phyloP scores from a whole-genome alignment of 345 rosid species.

The Cochlearia excelsa region DNA sequence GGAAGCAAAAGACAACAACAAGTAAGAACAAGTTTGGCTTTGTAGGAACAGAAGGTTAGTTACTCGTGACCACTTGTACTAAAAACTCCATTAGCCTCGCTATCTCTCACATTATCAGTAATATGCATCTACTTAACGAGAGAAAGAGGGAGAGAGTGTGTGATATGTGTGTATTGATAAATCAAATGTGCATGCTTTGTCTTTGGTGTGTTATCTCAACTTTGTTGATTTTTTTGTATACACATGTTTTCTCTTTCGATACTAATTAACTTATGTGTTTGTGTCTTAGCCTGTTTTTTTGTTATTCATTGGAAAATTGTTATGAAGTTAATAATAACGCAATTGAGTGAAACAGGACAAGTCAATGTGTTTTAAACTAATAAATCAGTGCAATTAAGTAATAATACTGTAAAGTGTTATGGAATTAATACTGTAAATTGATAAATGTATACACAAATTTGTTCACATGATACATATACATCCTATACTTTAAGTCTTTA shows the following conservation, averaged over 20 bases:
- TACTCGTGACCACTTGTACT: slow-evolving; percentile 26
- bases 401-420: too few species aligned
- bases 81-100: slow-evolving; percentile 5
- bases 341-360: slow-evolving; percentile 1
- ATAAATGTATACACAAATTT: too few species aligned
- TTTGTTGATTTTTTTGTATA: slow-evolving; percentile 27
- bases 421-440: background rate
- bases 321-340: slow-evolving; percentile 2
- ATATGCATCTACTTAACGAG: slow-evolving; percentile 12
- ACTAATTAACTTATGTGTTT: slow-evolving; percentile 9
- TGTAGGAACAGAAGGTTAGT: slow-evolving; percentile 21
- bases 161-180: slow-evolving; percentile 16
- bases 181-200: slow-evolving; percentile 34
- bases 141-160: slow-evolving; percentile 9
- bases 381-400: too few species aligned
- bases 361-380: too few species aligned
- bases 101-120: background rate
- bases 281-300: background rate
- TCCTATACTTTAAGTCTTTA: too few species aligned
- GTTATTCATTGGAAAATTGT: background rate
- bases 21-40: slow-evolving; percentile 16
- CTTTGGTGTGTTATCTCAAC: slow-evolving; percentile 27
- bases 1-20: slow-evolving; percentile 19
- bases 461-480: too few species aligned
- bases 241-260: slow-evolving; percentile 24